phyloP scores from a whole-genome alignment of 164 flowering plant species.

The Protea cynaroides region DNA sequence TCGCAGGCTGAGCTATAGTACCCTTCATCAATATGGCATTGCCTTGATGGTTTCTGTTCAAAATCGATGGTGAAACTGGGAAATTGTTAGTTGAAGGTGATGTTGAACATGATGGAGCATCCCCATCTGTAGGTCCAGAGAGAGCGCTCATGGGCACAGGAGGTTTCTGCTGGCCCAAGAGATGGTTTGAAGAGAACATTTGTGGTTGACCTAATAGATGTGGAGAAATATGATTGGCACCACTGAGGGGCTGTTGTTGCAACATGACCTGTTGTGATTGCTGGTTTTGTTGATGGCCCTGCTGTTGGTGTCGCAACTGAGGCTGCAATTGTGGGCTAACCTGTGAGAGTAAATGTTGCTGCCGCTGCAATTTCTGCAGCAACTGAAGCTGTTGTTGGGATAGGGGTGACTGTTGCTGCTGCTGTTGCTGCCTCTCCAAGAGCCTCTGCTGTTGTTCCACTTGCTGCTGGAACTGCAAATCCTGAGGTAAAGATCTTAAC shows the following conservation, averaged over 20 bases:
- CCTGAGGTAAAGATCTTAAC: constrained; percentile 46
- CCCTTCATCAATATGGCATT: constrained; percentile 32
- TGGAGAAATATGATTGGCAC: constrained; percentile 27
- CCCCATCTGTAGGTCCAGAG: constrained; percentile 65
- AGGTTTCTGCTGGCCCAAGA: constrained; percentile 41
- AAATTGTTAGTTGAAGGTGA: constrained; percentile 74
- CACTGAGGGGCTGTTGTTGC: constrained; percentile 37
- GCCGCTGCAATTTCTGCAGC: constrained; percentile 70
- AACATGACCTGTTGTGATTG: constrained; percentile 29
- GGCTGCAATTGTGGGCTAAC: constrained; percentile 42
- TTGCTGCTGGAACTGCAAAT: constrained; percentile 58
- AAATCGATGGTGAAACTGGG: constrained; percentile 43
- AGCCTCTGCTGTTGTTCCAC: constrained; percentile 47
- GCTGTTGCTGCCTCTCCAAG: constrained; percentile 42
- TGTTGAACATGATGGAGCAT: constrained; percentile 82
- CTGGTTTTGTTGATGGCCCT: constrained; percentile 35
- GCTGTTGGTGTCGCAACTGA: constrained; percentile 44
- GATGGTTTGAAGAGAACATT: constrained; percentile 39
- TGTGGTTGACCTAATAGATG: constrained; percentile 38
- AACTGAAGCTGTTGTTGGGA: constrained; percentile 66
- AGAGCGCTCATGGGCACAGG: constrained; percentile 30
- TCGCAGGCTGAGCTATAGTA: constrained; percentile 35
- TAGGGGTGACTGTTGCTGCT: no score
- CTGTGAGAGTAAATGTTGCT: constrained; percentile 46
- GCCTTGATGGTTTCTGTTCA: constrained; percentile 46